A percentile compares a stretch with the other conserved stretches of the same genome.
These are phyloP conservation scores for Chenopodium berlandieri DNA, from an alignment of 148 eudicot genomes.

Conservation along the genomic window DNA sequence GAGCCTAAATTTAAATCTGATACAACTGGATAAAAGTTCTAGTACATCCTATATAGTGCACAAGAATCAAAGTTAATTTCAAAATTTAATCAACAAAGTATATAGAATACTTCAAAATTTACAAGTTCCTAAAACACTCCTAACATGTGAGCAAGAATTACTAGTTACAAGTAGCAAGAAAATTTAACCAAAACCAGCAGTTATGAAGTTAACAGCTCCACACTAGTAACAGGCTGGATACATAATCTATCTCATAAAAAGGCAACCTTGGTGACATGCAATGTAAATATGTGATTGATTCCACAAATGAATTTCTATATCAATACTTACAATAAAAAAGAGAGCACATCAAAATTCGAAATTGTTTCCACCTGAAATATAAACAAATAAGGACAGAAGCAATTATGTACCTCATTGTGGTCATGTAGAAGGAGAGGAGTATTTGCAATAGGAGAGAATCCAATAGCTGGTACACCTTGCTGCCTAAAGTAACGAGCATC, in stretches of 20 bases:
- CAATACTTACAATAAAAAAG: not conserved
- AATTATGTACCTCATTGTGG: constrained; percentile 74
- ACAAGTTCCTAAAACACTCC: not conserved
- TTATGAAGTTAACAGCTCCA: not conserved
- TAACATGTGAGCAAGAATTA: too few species aligned
- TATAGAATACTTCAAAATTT: not conserved
- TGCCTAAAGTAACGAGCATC: constrained; percentile 85
- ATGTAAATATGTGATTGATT: not conserved
- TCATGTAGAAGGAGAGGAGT: constrained; percentile 87
- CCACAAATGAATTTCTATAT: not conserved
- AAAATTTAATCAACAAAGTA: not conserved
- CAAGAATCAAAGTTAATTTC: not conserved
- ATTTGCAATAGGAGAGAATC: constrained; percentile 92
- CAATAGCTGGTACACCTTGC: constrained; percentile 78
- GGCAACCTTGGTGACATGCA: not conserved
- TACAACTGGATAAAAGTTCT: not conserved
- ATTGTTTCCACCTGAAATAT: not conserved
- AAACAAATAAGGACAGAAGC: not conserved
- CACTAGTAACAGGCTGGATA: not conserved
- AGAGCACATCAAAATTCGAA: not conserved
- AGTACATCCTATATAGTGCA: not conserved
- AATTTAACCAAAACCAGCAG: not conserved
- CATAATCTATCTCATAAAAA: not conserved
- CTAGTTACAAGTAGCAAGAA: not conserved
- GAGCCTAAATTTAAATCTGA: not conserved